These are phyloP conservation scores for Tolypocladium endophyticum DNA, from an alignment of 2,329 filamentous ascomycete genomes.

Conservation along the genomic window DNA sequence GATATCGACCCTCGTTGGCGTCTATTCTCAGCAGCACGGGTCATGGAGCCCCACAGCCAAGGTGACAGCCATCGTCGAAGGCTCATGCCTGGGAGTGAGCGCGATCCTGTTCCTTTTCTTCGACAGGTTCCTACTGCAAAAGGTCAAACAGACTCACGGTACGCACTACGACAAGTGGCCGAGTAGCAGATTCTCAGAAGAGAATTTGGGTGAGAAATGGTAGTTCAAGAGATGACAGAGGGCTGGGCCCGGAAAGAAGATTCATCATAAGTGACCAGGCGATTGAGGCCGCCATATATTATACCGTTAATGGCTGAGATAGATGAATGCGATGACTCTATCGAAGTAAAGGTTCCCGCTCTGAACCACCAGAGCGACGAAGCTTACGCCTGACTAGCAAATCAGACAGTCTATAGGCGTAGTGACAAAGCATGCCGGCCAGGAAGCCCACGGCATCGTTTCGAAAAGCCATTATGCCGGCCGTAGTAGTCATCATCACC, in stretches of 20 bases:
- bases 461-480: conserved; percentile 70
- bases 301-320: background rate
- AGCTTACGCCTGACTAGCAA: conserved; percentile 27
- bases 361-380: conserved; percentile 10
- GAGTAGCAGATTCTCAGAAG: background rate
- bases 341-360: conserved; percentile 19
- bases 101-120: conserved; percentile 18
- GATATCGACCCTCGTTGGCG: conserved; percentile 35
- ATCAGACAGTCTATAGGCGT: conserved; percentile 45
- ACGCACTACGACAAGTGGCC: conserved; percentile 11
- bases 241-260: background rate
- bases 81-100: conserved; percentile 14
- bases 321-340: conserved; percentile 2
- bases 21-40: conserved; percentile 36
- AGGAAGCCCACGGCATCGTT: conserved; percentile 85
- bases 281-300: background rate
- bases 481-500: conserved; percentile 83
- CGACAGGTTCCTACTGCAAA: conserved; percentile 18
- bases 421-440: conserved; percentile 71
- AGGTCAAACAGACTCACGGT: conserved; percentile 18
- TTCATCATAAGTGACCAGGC: background rate
- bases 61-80: conserved; percentile 24
- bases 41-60: conserved; percentile 31
- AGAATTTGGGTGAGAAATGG: background rate
- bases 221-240: background rate